These are phyloP conservation scores for Linum trigynum DNA, from an alignment of 345 rosid genomes.

Conservation along the genomic window DNA sequence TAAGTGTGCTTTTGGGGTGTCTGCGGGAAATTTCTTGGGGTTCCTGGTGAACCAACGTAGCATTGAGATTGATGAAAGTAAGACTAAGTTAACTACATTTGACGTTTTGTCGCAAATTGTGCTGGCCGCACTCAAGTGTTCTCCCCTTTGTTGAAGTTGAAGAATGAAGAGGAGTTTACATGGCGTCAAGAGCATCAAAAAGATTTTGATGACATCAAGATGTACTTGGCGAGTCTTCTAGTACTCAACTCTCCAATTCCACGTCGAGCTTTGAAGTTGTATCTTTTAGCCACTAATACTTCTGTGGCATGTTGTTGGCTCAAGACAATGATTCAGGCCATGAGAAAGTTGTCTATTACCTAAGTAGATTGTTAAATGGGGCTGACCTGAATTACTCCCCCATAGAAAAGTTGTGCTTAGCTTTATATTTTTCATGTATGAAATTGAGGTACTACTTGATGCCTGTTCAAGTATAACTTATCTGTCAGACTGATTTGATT, in stretches of 20 bases:
- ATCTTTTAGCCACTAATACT: background rate
- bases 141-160: background rate
- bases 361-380: background rate
- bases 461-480: background rate
- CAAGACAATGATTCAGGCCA: background rate
- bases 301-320: background rate
- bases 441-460: background rate
- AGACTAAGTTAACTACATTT: background rate
- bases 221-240: background rate
- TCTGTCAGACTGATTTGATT: background rate
- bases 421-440: background rate
- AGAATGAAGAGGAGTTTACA: background rate
- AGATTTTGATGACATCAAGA: background rate
- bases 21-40: background rate
- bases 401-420: background rate
- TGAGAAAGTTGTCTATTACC: background rate
- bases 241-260: background rate
- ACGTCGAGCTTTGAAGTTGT: background rate
- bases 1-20: constrained; percentile 1
- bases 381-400: background rate
- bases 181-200: background rate
- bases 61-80: background rate
- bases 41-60: background rate
- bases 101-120: background rate
- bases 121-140: background rate